Evolutionary conservation across 106 monocot species (phyloP).

Genomic region (Dioscorea zingiberensis): DNA sequence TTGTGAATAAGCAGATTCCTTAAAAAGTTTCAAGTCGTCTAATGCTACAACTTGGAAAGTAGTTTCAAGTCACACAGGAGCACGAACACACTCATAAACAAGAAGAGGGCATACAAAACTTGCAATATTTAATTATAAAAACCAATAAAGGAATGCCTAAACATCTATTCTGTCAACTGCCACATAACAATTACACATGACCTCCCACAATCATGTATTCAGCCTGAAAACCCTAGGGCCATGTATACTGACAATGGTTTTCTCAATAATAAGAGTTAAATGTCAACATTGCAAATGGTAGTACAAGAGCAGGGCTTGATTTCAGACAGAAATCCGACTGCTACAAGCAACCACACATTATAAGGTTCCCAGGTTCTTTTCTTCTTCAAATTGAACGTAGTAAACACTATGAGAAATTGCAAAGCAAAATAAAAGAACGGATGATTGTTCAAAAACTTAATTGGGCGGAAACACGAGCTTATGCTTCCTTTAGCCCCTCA

Average conservation of each 20-base stretch:
- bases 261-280: slow-evolving; percentile 12
- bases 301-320: slow-evolving; percentile 5
- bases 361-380: slow-evolving; percentile 17
- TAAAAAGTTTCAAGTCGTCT: background rate
- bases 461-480: slow-evolving; percentile 28
- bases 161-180: background rate
- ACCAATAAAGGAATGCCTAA: background rate
- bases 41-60: background rate
- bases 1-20: background rate
- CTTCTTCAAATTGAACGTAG: slow-evolving; percentile 28
- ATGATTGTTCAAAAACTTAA: slow-evolving; percentile 36
- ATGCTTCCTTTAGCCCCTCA: slow-evolving; percentile 34
- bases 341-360: slow-evolving; percentile 23
- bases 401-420: slow-evolving; percentile 23
- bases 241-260: slow-evolving; percentile 11
- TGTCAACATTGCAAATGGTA: slow-evolving; percentile 1
- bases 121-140: too few species aligned
- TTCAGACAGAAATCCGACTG: slow-evolving; percentile 15
- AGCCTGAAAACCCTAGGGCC: background rate
- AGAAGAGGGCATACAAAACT: background rate
- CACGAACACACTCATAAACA: background rate
- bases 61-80: background rate
- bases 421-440: slow-evolving; percentile 28
- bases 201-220: background rate
- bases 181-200: too few species aligned